phyloP scores from a whole-genome alignment of 73 alveolate genomes.

The Urostyla sp. region DNA sequence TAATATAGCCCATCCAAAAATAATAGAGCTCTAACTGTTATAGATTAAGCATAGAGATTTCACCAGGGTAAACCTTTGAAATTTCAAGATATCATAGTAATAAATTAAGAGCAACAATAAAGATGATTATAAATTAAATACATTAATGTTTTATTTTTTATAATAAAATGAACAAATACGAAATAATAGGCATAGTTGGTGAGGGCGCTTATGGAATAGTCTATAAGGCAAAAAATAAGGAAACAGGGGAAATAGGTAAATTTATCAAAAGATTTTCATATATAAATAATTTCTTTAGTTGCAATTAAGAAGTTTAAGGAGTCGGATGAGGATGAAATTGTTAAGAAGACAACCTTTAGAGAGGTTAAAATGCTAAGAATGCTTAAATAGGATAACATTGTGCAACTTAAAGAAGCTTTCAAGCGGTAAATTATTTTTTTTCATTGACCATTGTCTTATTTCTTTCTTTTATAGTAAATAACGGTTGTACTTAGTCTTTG shows the following conservation, averaged over 20 bases:
- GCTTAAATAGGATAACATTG: slow-evolving; percentile 89
- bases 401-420: slow-evolving; percentile 92
- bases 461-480: slow-evolving; percentile 18
- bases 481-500: slow-evolving; percentile 31
- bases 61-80: neutral
- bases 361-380: slow-evolving; percentile 93
- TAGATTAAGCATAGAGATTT: neutral
- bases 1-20: neutral
- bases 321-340: slow-evolving; percentile 94
- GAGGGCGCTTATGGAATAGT: slow-evolving; percentile 97
- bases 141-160: neutral
- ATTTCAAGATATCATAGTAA: neutral
- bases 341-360: slow-evolving; percentile 90
- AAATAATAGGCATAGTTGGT: slow-evolving; percentile 92
- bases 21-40: neutral
- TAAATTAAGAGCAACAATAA: neutral
- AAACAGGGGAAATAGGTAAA: slow-evolving; percentile 72
- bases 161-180: slow-evolving; percentile 91
- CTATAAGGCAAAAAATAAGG: slow-evolving; percentile 87
- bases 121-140: neutral
- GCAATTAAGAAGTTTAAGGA: slow-evolving; percentile 96
- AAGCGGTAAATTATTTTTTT: slow-evolving; percentile 50
- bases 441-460: neutral
- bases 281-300: slow-evolving; percentile 49
- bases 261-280: neutral